phyloP scores from a whole-genome alignment of 495 filamentous ascomycete species.

The Penicillium lagena region DNA sequence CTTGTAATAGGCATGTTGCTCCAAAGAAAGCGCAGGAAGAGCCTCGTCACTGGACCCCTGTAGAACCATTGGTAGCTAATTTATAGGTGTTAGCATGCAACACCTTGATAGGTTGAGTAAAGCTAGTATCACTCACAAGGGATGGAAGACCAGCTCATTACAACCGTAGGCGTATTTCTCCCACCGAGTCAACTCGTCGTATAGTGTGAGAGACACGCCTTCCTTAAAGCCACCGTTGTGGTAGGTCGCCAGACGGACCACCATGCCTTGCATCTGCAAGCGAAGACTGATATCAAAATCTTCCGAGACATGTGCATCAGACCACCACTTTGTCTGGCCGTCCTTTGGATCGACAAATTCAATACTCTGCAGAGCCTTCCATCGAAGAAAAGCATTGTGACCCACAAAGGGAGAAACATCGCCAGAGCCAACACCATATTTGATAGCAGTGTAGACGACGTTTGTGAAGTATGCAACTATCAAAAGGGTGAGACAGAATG shows the following conservation, averaged over 20 bases:
- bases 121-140: constrained; percentile 30
- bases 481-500: background rate
- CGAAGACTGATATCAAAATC: constrained; percentile 39
- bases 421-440: constrained; percentile 30
- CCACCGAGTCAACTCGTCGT: constrained; percentile 40
- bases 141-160: constrained; percentile 46
- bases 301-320: constrained; percentile 35
- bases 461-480: constrained; percentile 37
- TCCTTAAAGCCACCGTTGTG: constrained; percentile 38
- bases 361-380: constrained; percentile 66
- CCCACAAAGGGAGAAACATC: constrained; percentile 52
- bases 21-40: constrained; percentile 66
- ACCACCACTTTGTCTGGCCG: constrained; percentile 34
- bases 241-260: constrained; percentile 34
- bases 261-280: constrained; percentile 29
- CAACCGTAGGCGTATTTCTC: constrained; percentile 35
- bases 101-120: too few relatives aligned
- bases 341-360: constrained; percentile 2
- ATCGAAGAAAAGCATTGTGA: constrained; percentile 76
- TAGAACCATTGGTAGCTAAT: constrained; percentile 47
- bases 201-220: constrained; percentile 40
- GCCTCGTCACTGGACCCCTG: constrained; percentile 61
- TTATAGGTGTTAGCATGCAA: background rate
- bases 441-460: constrained; percentile 34
- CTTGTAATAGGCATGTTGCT: constrained; percentile 71